phyloP scores from a whole-genome alignment of 2,329 filamentous ascomycete genomes.

The Orbilia blumenaviensis region DNA sequence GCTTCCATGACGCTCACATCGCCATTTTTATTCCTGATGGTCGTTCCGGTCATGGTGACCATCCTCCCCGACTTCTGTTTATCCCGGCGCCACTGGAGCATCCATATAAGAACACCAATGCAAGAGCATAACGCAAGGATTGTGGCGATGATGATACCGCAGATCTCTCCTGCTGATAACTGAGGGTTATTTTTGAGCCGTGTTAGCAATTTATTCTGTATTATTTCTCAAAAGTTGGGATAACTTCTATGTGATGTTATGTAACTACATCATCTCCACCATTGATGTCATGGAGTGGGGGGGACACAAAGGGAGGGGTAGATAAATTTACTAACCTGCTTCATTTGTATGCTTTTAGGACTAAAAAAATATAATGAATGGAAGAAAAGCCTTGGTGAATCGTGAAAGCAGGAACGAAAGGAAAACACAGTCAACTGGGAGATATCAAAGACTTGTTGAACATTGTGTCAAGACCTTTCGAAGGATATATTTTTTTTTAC shows the following conservation, averaged over 20 bases:
- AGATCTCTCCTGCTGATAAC: slow-evolving; percentile 19
- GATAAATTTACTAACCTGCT: slow-evolving; percentile 8
- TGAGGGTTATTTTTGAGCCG: neutral
- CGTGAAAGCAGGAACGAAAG: neutral
- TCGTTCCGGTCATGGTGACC: slow-evolving; percentile 46
- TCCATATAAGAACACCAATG: slow-evolving; percentile 18
- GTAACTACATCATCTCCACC: neutral
- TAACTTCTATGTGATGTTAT: too few species aligned
- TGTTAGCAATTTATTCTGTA: slow-evolving; percentile 1
- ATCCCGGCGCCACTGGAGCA: slow-evolving; percentile 5
- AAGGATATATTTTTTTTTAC: neutral
- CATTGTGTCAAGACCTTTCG: neutral
- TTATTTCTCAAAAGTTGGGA: too few species aligned
- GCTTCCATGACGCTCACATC: slow-evolving; percentile 5
- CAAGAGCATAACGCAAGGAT: slow-evolving; percentile 7
- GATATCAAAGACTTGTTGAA: neutral
- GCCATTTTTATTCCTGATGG: slow-evolving; percentile 24
- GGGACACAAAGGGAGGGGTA: neutral
- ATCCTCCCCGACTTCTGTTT: slow-evolving; percentile 16
- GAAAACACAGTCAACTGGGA: neutral
- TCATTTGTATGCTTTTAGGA: neutral
- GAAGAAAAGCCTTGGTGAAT: neutral
- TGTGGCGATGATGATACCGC: slow-evolving; percentile 31
- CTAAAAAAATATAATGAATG: neutral
- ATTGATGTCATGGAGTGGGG: neutral